These are phyloP conservation scores for Cryptococcus sp. DNA, from an alignment of 1,284 basidiomycete genomes.

Conservation along the genomic window DNA sequence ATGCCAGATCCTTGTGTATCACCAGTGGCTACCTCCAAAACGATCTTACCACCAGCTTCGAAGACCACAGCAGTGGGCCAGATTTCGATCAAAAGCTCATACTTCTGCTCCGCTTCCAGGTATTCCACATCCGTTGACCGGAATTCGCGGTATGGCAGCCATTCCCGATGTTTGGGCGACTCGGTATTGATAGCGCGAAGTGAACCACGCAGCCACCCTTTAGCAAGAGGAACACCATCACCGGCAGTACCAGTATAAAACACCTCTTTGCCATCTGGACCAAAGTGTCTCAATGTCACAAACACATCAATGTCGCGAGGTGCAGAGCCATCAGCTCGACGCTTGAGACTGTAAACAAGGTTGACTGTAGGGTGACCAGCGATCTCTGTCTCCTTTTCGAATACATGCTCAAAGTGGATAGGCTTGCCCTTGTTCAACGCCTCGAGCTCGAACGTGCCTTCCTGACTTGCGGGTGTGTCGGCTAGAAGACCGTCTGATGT, in stretches of 20 bases:
- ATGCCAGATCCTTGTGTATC: constrained; percentile 28
- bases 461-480: not conserved
- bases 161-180: constrained; percentile 30
- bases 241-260: constrained; percentile 48
- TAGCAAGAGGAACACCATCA: constrained; percentile 41
- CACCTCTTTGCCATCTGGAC: constrained; percentile 41
- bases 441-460: constrained; percentile 14
- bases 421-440: constrained; percentile 23
- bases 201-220: constrained; percentile 47
- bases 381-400: constrained; percentile 42
- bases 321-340: constrained; percentile 20
- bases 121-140: constrained; percentile 30
- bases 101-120: constrained; percentile 28
- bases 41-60: constrained; percentile 30
- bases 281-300: constrained; percentile 44
- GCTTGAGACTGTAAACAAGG: constrained; percentile 28
- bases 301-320: constrained; percentile 48
- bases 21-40: constrained; percentile 32
- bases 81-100: constrained; percentile 40
- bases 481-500: constrained; percentile 9
- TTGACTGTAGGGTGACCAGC: constrained; percentile 42
- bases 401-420: constrained; percentile 26
- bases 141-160: constrained; percentile 41
- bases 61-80: constrained; percentile 48
- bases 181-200: constrained; percentile 34